Conservation (phyloP, 176 grass and related monocot species). For the Aegilops umbellulata region DNA sequence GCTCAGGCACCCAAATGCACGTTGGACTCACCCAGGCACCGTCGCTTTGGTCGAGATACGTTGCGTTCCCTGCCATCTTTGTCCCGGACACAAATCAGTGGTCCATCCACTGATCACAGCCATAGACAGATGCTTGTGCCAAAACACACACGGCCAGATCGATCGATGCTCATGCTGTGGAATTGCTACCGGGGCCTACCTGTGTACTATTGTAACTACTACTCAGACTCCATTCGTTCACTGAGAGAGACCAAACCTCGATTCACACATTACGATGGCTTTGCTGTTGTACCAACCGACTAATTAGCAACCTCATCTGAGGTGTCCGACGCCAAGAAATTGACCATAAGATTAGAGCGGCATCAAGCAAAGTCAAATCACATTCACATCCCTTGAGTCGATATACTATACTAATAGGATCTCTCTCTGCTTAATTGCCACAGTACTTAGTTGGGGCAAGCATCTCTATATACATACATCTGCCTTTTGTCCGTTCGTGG, state of each 20-base stretch:
- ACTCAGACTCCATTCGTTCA: no score
- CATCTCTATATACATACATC: background rate
- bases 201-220: no score
- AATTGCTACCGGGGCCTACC: no score
- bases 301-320: background rate
- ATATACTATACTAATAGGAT: background rate
- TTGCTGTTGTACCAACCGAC: no score
- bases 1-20: background rate
- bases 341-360: background rate
- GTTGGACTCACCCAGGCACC: background rate
- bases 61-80: background rate
- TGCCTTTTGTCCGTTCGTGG: background rate
- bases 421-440: background rate
- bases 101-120: background rate
- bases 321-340: background rate
- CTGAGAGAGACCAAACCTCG: no score
- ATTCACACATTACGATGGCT: no score
- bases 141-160: background rate
- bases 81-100: background rate
- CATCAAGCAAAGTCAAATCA: constrained; percentile 8
- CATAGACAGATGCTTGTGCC: background rate
- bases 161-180: no score
- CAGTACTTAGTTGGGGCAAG: constrained; percentile 25
- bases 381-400: background rate
- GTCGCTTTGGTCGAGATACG: background rate